phyloP scores from a whole-genome alignment of 2,329 filamentous ascomycete species.

The Colletotrichum noveboracense region DNA sequence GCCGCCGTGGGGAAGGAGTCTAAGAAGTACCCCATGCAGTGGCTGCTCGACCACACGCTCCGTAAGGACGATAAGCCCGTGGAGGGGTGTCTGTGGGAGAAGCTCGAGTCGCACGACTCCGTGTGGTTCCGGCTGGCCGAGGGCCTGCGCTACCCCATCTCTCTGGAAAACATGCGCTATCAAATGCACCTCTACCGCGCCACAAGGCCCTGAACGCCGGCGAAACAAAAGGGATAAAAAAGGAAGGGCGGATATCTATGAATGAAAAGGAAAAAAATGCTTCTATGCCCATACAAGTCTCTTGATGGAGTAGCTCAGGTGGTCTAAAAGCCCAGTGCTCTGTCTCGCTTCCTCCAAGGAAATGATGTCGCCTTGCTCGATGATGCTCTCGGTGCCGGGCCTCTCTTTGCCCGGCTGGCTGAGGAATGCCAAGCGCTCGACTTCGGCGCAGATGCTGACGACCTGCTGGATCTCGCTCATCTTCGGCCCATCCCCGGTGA shows the following conservation, averaged over 20 bases:
- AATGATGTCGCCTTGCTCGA: constrained; percentile 75
- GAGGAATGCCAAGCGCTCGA: constrained; percentile 70
- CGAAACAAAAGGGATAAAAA: neutral
- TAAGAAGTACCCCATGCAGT: constrained; percentile 89
- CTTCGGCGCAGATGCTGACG: constrained; percentile 74
- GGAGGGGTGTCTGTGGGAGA: constrained; percentile 67
- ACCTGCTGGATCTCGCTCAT: constrained; percentile 63
- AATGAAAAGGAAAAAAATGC: neutral
- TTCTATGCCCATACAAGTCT: constrained; percentile 82
- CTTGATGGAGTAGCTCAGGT: constrained; percentile 88
- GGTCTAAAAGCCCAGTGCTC: constrained; percentile 85
- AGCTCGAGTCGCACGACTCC: constrained; percentile 76
- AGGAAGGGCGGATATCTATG: neutral
- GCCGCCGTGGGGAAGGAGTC: constrained; percentile 68
- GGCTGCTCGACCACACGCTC: constrained; percentile 85
- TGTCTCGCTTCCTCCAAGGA: constrained; percentile 83
- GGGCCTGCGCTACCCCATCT: constrained; percentile 77
- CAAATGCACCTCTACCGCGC: constrained; percentile 82
- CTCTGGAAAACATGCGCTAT: constrained; percentile 93
- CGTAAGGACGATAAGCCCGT: constrained; percentile 38
- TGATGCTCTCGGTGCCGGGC: constrained; percentile 44
- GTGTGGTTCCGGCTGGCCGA: constrained; percentile 81
- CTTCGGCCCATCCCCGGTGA: constrained; percentile 51
- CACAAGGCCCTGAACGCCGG: constrained; percentile 1
- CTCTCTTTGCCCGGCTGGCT: constrained; percentile 46